Evolutionary conservation across 164 flowering plant species (phyloP).

Genomic region (Magnolia changhungtana): DNA sequence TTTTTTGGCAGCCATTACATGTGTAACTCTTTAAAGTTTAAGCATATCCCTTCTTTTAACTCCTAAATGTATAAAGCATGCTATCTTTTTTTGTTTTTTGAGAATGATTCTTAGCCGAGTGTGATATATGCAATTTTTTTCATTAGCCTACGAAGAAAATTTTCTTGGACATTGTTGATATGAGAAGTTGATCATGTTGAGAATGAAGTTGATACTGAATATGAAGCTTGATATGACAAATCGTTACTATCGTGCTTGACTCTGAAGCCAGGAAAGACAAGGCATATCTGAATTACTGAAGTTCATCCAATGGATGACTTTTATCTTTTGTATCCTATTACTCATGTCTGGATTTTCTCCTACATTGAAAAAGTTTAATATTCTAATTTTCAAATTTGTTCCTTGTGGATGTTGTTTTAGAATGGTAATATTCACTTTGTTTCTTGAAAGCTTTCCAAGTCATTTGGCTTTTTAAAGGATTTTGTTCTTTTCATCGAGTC

Average conservation of each 20-base stretch:
- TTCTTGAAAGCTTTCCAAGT: too few relatives aligned
- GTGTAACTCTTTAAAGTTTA: too few relatives aligned
- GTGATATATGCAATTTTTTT: conserved; percentile 7
- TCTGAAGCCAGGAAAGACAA: conserved; percentile 82
- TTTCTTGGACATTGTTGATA: conserved; percentile 77
- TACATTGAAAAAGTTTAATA: background rate
- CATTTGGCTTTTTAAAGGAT: too few relatives aligned
- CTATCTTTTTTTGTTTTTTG: background rate
- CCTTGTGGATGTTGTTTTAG: background rate
- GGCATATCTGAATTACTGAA: conserved; percentile 9
- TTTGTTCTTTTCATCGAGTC: too few relatives aligned
- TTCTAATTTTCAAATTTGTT: background rate
- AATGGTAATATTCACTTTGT: too few relatives aligned
- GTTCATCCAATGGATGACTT: background rate
- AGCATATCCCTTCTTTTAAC: background rate
- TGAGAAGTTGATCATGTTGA: conserved; percentile 57
- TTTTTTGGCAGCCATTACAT: background rate
- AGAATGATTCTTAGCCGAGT: background rate
- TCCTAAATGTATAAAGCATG: background rate
- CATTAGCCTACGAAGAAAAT: conserved; percentile 52
- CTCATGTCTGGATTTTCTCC: too few relatives aligned
- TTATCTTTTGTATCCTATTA: too few relatives aligned
- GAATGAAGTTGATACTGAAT: conserved; percentile 87
- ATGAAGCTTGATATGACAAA: conserved; percentile 73
- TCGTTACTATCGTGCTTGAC: conserved; percentile 75